These are phyloP conservation scores for Phyllostachys edulis DNA, from an alignment of 176 grass and related monocot genomes.

Conservation along the genomic window DNA sequence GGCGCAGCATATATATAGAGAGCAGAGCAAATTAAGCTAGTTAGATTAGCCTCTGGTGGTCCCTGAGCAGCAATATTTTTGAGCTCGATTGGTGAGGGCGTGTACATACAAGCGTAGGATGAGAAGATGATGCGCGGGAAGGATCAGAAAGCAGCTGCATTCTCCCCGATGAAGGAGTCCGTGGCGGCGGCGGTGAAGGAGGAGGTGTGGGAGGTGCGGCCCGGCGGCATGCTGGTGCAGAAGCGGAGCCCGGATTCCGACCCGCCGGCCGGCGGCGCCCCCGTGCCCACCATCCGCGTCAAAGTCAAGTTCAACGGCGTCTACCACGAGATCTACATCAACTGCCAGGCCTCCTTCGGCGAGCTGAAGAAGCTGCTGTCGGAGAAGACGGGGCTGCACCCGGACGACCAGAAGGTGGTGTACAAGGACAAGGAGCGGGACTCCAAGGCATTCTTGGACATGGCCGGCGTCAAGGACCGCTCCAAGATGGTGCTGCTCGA, in stretches of 20 bases:
- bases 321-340: slow-evolving; percentile 92
- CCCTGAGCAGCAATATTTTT: background rate
- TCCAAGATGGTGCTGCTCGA: slow-evolving; percentile 79
- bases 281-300: slow-evolving; percentile 82
- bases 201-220: slow-evolving; percentile 89
- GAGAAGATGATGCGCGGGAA: slow-evolving; percentile 72
- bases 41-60: background rate
- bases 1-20: background rate
- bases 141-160: slow-evolving; percentile 19
- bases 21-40: background rate
- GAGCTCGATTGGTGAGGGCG: background rate
- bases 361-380: slow-evolving; percentile 92
- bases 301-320: slow-evolving; percentile 88
- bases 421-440: slow-evolving; percentile 78
- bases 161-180: slow-evolving; percentile 43
- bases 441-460: slow-evolving; percentile 74
- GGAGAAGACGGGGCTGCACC: slow-evolving; percentile 74
- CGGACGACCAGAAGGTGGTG: slow-evolving; percentile 83
- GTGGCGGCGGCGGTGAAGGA: slow-evolving; percentile 38
- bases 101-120: background rate
- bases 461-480: slow-evolving; percentile 75
- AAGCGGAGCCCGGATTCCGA: slow-evolving; percentile 64
- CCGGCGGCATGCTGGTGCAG: slow-evolving; percentile 94
- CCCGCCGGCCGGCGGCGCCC: slow-evolving; percentile 37
- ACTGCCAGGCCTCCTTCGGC: slow-evolving; percentile 82